phyloP scores from a whole-genome alignment of 2,329 filamentous ascomycete genomes.

The Pseudopithomyces chartarum region DNA sequence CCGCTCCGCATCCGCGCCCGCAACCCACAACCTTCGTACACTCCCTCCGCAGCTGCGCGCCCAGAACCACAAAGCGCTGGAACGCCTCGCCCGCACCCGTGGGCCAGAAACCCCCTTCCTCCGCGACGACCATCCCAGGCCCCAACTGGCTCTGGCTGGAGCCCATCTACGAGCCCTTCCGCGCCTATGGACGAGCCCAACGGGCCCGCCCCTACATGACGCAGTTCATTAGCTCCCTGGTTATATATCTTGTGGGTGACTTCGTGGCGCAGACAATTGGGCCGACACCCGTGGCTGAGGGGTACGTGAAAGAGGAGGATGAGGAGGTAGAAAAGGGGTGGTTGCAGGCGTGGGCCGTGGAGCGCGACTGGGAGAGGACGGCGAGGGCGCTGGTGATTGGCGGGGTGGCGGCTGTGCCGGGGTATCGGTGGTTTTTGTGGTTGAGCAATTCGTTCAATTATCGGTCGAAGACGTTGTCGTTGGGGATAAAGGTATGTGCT shows the following conservation, averaged over 20 bases:
- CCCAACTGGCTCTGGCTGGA: conserved; percentile 54
- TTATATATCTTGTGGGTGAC: conserved; percentile 81
- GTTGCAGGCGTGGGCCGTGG: conserved; percentile 49
- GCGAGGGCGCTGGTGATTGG: conserved; percentile 76
- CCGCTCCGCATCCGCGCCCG: background rate
- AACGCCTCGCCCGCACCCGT: conserved; percentile 26
- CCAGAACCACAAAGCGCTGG: conserved; percentile 4
- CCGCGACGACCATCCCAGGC: conserved; percentile 46
- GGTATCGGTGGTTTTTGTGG: conserved; percentile 83
- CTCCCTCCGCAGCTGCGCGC: conserved; percentile 2
- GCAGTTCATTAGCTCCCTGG: conserved; percentile 74
- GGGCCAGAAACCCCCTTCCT: conserved; percentile 22
- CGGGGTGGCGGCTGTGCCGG: conserved; percentile 73
- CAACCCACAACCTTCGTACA: background rate
- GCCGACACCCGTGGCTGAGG: conserved; percentile 1
- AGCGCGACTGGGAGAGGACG: conserved; percentile 60
- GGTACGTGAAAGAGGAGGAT: conserved; percentile 10
- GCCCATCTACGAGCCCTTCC: conserved; percentile 52
- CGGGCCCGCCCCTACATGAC: conserved; percentile 75
- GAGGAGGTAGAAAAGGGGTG: conserved; percentile 39
- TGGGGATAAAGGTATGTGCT: conserved; percentile 66
- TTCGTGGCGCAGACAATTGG: conserved; percentile 73
- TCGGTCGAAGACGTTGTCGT: conserved; percentile 69
- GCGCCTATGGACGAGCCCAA: conserved; percentile 72
- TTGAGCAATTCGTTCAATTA: conserved; percentile 86